Evolutionary conservation across 148 eudicot genomes (phyloP), one percentile per base, ranked within the genome.

Genomic region (Rhododendron vialii): DNA sequence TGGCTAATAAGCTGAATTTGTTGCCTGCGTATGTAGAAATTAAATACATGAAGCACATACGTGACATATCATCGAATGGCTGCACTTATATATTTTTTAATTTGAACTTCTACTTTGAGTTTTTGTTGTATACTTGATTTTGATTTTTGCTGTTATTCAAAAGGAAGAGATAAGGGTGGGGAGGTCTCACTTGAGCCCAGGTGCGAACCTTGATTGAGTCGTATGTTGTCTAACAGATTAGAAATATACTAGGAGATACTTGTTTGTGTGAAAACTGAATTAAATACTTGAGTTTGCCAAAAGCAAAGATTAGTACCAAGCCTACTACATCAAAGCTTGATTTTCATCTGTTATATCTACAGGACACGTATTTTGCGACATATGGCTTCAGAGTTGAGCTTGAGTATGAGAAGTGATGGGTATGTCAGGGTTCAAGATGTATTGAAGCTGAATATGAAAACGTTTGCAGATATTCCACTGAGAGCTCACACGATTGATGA

Each of bases 321-420:
- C 41, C 20, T 30, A 30, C 4, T 5, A 55, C 9, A 9, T 59
- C 45, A 33, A 2, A 7, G 2, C 69, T 36, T n/a, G 18, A 47
- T 73, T 51, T 83, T 78, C 73, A 30, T 71, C 35, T 18, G 33
- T 33, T 13, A 73, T 65, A 1, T 51, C 75, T 85, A 41, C 88
- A 96, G 99, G 92, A 91, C 93, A 26, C 92, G 96, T 35, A 90
- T 97, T 87, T 88, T 97, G 91, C 93, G 99, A 86, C 99, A 97
- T 89, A 91, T 84, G 93, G 95, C 99, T 80, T 82, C 90, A 71
- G 95, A 95, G 89, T 84, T 95, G 89, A 94, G 91, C 82, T 91
- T 97, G 89, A 88, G 93, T 83, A 95, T 97, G 91, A 93, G 98
- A 84, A 88, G 83, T 90, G 98, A 97, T 89, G 99, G 99, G 65